Evolutionary conservation across 208 protist genomes (phyloP).

Genomic region (Trypanosoma rangeli): DNA sequence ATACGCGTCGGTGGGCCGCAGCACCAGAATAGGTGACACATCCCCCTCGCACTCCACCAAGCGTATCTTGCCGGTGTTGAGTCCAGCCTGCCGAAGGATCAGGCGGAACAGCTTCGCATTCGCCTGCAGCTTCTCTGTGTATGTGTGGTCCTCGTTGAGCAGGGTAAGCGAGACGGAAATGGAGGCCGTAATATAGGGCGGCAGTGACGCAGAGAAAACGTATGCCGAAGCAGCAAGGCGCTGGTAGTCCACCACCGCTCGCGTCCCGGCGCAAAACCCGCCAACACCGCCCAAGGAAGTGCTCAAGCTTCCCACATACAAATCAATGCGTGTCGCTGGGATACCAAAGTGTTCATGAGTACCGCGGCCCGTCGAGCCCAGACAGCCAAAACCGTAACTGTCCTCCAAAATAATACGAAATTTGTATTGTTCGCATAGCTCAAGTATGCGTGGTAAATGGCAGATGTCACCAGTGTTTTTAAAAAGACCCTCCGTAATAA

Average conservation of each 20-base stretch:
- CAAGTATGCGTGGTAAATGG: slow-evolving; percentile 86
- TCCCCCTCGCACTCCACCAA: slow-evolving; percentile 61
- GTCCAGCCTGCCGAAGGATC: slow-evolving; percentile 41
- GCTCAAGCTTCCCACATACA: slow-evolving; percentile 90
- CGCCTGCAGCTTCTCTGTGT: slow-evolving; percentile 39
- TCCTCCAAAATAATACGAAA: slow-evolving; percentile 97
- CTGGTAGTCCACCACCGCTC: slow-evolving; percentile 93
- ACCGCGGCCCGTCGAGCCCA: slow-evolving; percentile 95
- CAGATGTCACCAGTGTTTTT: slow-evolving; percentile 87
- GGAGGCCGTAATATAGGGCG: slow-evolving; percentile 91
- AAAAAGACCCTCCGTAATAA: slow-evolving; percentile 97
- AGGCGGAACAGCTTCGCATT: slow-evolving; percentile 54
- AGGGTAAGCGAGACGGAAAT: slow-evolving; percentile 74
- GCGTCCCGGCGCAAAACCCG: slow-evolving; percentile 93
- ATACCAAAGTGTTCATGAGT: slow-evolving; percentile 94
- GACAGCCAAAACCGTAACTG: slow-evolving; percentile 92
- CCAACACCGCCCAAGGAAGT: slow-evolving; percentile 90
- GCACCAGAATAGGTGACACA: slow-evolving; percentile 67
- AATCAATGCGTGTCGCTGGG: slow-evolving; percentile 69
- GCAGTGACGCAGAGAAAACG: slow-evolving; percentile 97
- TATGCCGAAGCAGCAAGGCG: slow-evolving; percentile 92
- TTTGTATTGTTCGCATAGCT: slow-evolving; percentile 94
- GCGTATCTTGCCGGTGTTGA: slow-evolving; percentile 59
- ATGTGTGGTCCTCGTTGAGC: slow-evolving; percentile 57
- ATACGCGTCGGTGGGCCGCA: slow-evolving; percentile 47